Base-by-base conservation (phyloP, 2,329 filamentous ascomycete genomes). In the Biscogniauxia sp. region DNA sequence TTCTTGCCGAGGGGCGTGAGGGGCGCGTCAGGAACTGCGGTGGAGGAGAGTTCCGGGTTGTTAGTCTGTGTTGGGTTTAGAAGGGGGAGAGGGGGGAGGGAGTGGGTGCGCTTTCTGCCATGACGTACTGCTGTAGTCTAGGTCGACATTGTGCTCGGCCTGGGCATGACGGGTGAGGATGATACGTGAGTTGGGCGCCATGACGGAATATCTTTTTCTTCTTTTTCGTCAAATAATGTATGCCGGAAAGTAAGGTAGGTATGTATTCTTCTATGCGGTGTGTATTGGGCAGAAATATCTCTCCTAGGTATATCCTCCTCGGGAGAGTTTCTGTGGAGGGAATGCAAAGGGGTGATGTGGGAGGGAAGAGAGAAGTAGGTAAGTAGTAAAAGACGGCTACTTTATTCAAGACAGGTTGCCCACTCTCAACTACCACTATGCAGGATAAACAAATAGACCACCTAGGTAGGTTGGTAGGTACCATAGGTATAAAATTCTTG, bases 111-210 rank as follows among this genome's bases (percentile, higher is more conserved):
- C 9, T 41, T 41, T 41, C 37, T 51, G 25, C 1, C 20, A 49
- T 54, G 50, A 62, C 67, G 57, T 62, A 69, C 69, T 71, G 57
- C 59, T 65, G 57, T 70, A 70, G 55, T 70, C 66, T 1, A 65
- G 59, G 54, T 66, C 58, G 57, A 70, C 68, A 52, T 71, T 70
- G 56, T 70, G 69, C 58, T 71, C 66, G n/a, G 69, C 68, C 52
- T 71, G 68, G 6, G 68, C 69, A 51, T 70, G 68, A 1, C 68
- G 68, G 52, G 62, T 67, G 52, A 71, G 63, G n/a, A 70, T 62
- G 20, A 71, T 55, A 17, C 65, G 66, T 15, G 68, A 71, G 50
- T 70, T 63, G 19, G 68, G 69, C 9, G 69, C 68, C 68, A 71
- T 70, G 45, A 28, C 61, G 53, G 28, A 13, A 7, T 32, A 13